A percentile compares a stretch with the other conserved stretches of the same genome.
These are phyloP conservation scores for Metarhizium anisopliae DNA, from an alignment of 2,329 filamentous ascomycete genomes.

Conservation along the genomic window DNA sequence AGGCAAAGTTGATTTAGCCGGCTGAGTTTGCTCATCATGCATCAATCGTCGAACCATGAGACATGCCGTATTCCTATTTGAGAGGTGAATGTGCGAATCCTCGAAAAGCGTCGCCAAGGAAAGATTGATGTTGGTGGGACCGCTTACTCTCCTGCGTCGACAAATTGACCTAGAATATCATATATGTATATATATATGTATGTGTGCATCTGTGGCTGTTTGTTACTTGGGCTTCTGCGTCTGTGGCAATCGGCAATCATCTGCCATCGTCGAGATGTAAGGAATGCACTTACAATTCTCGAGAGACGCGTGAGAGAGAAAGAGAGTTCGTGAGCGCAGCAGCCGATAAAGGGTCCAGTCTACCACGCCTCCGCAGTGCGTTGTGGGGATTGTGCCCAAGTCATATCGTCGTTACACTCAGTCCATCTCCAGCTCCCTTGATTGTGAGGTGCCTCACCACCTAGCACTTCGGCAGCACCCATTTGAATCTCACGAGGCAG, in stretches of 20 bases:
- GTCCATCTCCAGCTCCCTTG: too few species aligned
- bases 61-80: neutral
- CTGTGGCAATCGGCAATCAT: neutral
- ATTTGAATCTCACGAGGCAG: neutral
- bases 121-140: neutral
- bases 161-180: neutral
- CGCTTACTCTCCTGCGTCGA: neutral
- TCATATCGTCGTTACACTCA: too few species aligned
- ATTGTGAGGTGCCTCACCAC: too few species aligned
- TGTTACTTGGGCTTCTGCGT: too few species aligned
- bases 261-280: neutral
- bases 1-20: neutral
- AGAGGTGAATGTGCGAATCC: neutral
- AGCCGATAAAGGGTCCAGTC: too few species aligned
- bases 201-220: neutral
- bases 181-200: neutral
- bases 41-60: slow-evolving; percentile 1
- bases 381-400: too few species aligned
- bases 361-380: too few species aligned
- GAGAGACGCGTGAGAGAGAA: too few species aligned
- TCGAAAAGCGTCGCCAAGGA: neutral
- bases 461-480: too few species aligned
- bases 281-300: neutral
- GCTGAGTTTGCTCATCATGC: slow-evolving; percentile 5
- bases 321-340: too few species aligned